Percentiles rank a stretch among this genome's conserved stretches.
Conservation (phyloP, 2,329 filamentous ascomycete genomes). For the Hypomyces perniciosus region DNA sequence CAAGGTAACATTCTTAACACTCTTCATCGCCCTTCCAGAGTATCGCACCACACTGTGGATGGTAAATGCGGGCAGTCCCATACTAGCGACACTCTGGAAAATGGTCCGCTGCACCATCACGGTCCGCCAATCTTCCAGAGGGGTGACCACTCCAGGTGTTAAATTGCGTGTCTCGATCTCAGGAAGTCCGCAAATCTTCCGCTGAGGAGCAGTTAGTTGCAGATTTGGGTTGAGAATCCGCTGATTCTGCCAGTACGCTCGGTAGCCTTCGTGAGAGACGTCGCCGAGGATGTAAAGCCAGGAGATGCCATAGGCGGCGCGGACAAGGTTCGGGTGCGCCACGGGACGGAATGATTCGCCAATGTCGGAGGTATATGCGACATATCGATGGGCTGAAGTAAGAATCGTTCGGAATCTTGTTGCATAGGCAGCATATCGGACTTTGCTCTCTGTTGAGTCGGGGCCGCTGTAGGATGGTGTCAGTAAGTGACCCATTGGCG, state of each 20-base stretch:
- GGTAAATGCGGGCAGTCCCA: slow-evolving; percentile 90
- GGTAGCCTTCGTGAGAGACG: slow-evolving; percentile 89
- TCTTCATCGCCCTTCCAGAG: slow-evolving; percentile 78
- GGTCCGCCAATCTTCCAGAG: slow-evolving; percentile 82
- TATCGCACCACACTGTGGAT: slow-evolving; percentile 92
- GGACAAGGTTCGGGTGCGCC: slow-evolving; percentile 77
- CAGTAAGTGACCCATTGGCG: slow-evolving; percentile 12
- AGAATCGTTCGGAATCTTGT: slow-evolving; percentile 80
- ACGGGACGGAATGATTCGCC: slow-evolving; percentile 94
- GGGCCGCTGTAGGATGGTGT: slow-evolving; percentile 32
- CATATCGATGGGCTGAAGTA: slow-evolving; percentile 85
- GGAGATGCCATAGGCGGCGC: slow-evolving; percentile 79
- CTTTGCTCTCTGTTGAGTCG: slow-evolving; percentile 75
- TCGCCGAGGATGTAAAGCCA: slow-evolving; percentile 92
- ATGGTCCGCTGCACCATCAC: slow-evolving; percentile 88
- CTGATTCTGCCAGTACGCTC: slow-evolving; percentile 86
- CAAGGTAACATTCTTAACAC: slow-evolving; percentile 66
- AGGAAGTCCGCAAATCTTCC: slow-evolving; percentile 42
- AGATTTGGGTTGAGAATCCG: slow-evolving; percentile 62
- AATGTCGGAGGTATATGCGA: slow-evolving; percentile 94
- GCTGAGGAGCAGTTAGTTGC: slow-evolving; percentile 44
- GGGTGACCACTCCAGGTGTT: slow-evolving; percentile 45
- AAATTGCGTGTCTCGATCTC: slow-evolving; percentile 24
- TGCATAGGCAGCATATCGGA: slow-evolving; percentile 92
- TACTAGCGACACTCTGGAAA: slow-evolving; percentile 85